Percentiles rank a stretch among this genome's conserved stretches.
These are phyloP conservation scores for Vaccinium vitisidaea DNA, from an alignment of 148 eudicot species.

Conservation along the genomic window DNA sequence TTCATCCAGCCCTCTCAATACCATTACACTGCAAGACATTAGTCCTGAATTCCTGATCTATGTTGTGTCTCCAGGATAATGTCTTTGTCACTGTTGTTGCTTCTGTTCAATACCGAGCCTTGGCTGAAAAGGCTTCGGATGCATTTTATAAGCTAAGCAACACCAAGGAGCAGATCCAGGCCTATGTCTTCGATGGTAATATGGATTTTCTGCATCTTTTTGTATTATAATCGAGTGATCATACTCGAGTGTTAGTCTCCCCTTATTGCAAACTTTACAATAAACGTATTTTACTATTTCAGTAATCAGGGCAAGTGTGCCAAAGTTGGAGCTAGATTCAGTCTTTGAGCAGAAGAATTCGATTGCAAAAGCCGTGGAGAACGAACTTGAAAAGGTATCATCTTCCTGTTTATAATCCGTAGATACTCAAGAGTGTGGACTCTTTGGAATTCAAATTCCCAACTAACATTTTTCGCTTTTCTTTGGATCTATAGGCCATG, in stretches of 20 bases:
- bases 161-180: conserved; percentile 42
- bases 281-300: neutral
- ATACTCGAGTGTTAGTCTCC: neutral
- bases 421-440: neutral
- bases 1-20: neutral
- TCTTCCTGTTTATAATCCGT: neutral
- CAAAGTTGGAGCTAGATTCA: conserved; percentile 35
- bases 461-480: conserved; percentile 1
- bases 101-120: conserved; percentile 42
- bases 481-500: conserved; percentile 39
- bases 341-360: conserved; percentile 46
- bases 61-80: conserved; percentile 34
- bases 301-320: conserved; percentile 50
- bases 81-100: conserved; percentile 51
- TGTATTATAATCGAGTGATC: neutral
- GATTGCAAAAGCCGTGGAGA: conserved; percentile 40
- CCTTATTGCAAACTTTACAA: neutral
- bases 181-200: conserved; percentile 49
- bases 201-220: neutral
- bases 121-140: conserved; percentile 42
- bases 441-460: conserved; percentile 49
- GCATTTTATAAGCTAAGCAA: conserved; percentile 44
- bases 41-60: too few species aligned
- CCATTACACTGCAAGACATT: neutral
- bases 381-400: conserved; percentile 36